Percentiles rank a stretch among this genome's conserved stretches.
These are phyloP conservation scores for Rhynchospora tenuis DNA, from an alignment of 176 grass and related monocot genomes.

Conservation along the genomic window DNA sequence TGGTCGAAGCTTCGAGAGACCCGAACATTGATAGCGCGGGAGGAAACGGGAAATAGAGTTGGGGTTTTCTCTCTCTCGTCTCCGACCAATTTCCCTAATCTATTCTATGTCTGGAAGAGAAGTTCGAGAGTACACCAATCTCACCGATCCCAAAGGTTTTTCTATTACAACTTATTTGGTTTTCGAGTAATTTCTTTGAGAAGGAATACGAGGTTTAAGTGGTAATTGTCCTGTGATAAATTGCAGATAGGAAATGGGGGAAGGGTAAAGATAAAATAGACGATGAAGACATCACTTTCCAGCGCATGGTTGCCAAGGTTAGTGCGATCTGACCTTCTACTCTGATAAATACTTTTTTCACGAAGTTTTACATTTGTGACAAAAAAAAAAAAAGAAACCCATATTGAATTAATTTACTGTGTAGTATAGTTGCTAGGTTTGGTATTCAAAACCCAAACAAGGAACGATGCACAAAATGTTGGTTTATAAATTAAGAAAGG, in stretches of 20 bases:
- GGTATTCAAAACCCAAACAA: not conserved
- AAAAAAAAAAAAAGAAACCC: not conserved
- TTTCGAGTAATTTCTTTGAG: not conserved
- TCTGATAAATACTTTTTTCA: no score
- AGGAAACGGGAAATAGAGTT: not conserved
- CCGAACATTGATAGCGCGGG: not conserved
- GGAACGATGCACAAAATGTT: not conserved
- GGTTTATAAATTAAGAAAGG: not conserved
- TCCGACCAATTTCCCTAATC: constrained; percentile 17
- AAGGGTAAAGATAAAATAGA: constrained; percentile 98
- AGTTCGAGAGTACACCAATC: constrained; percentile 98
- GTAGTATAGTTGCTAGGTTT: not conserved
- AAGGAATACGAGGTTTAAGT: not conserved
- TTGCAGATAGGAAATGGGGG: constrained; percentile 78
- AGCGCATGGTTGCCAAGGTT: constrained; percentile 99
- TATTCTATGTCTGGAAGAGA: constrained; percentile 87
- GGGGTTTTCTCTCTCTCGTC: not conserved
- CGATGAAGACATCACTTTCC: constrained; percentile 95
- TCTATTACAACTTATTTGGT: not conserved
- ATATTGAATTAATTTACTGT: not conserved
- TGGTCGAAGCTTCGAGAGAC: not conserved
- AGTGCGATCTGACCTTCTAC: constrained; percentile 58
- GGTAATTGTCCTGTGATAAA: not conserved
- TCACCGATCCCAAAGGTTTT: constrained; percentile 94
- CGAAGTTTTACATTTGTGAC: no score